Evolutionary conservation across 352 stramenopile genomes (phyloP), one percentile per base, ranked within the genome.

Genomic region (Phytophthora kernoviae): DNA sequence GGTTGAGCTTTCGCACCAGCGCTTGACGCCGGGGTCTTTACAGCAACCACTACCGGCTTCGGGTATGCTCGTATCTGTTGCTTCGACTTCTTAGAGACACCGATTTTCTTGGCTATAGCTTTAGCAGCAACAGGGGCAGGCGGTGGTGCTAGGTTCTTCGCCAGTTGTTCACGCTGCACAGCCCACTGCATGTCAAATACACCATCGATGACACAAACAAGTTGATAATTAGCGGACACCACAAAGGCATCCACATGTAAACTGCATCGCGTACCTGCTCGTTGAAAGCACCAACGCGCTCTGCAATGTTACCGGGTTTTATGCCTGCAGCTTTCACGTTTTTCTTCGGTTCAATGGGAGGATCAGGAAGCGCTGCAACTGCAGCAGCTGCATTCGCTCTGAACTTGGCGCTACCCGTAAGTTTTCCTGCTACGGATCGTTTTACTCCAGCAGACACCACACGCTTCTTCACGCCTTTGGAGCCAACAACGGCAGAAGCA

Each of bases 271-370:
- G 32, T 41, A 84, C 78, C 65, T 87, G 68, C 18, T 52, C 60
- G 42, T 88, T 91, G 62, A 91, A 91, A 12, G 62, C 73, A n/a
- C 75, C 74, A 32, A 86, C 68, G 7, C 79, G 73, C 32, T 85
- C 68, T 15, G 64, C 51, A n/a, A 68, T 47, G 20, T 34, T 21
- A 18, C 40, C 34, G 6, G 15, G 24, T 39, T 26, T 1, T 30
- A 36, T 57, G 9, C 14, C 48, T 59, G 39, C 39, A 26, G 14
- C 24, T 26, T 44, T 7, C n/a, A 26, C 10, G 8, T 49, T 52
- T 11, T 2, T 15, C 10, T 65, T 57, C 7, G 24, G 4, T 44
- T 18, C 5, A 22, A 32, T 49, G 14, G 58, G 64, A 32, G 64
- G 64, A 7, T 68, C 52, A 37, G 53, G 53, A 34, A 73, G 52